Evolutionary conservation across 768 basidiomycete genomes (phyloP).

Genomic region (Kwoniella bestiolae): DNA sequence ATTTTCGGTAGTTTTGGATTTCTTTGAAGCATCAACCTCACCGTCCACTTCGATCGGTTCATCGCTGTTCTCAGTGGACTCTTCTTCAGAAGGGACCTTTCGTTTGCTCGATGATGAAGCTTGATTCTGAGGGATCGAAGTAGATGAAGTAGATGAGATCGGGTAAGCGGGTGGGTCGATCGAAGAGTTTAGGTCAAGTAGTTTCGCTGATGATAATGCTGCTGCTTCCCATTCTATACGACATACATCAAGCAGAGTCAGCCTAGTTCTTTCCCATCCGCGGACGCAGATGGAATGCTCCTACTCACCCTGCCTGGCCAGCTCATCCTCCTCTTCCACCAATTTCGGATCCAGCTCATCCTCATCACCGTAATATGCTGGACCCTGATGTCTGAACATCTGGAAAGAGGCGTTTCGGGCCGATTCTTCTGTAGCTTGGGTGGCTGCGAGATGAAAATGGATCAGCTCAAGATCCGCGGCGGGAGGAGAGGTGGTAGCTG

Average conservation of each 20-base stretch:
- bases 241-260: background rate
- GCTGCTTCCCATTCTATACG: slow-evolving; percentile 44
- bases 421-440: slow-evolving; percentile 85
- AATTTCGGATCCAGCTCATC: slow-evolving; percentile 77
- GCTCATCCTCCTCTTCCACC: slow-evolving; percentile 70
- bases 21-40: slow-evolving; percentile 59
- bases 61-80: background rate
- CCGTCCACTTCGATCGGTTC: slow-evolving; percentile 9
- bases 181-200: slow-evolving; percentile 28
- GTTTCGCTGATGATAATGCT: slow-evolving; percentile 24
- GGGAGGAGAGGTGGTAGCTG: too few relatives aligned
- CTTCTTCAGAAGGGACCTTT: slow-evolving; percentile 1
- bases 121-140: slow-evolving; percentile 13
- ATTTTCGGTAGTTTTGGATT: slow-evolving; percentile 44
- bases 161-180: slow-evolving; percentile 29
- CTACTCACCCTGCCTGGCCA: slow-evolving; percentile 66
- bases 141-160: slow-evolving; percentile 43
- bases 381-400: slow-evolving; percentile 85
- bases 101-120: slow-evolving; percentile 20
- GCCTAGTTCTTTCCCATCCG: too few relatives aligned
- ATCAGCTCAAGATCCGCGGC: background rate
- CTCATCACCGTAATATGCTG: slow-evolving; percentile 85
- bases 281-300: background rate
- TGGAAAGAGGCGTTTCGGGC: slow-evolving; percentile 75
- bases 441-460: slow-evolving; percentile 33